phyloP scores from a whole-genome alignment of 2,329 filamentous ascomycete genomes.

The Neofusicoccum umdonicola region DNA sequence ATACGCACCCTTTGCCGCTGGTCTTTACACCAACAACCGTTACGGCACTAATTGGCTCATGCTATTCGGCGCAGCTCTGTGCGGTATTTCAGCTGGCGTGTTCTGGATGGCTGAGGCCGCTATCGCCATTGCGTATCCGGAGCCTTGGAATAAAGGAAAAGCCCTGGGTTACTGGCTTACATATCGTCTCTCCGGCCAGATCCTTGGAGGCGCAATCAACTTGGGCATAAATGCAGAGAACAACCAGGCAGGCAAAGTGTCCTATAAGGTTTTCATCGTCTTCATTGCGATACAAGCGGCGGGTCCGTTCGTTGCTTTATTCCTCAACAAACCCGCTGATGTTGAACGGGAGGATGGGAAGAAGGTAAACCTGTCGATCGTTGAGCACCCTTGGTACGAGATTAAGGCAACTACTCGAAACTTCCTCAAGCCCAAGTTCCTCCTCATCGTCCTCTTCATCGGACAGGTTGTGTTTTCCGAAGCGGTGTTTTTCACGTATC shows the following conservation, averaged over 20 bases:
- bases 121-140: slow-evolving; percentile 46
- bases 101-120: slow-evolving; percentile 44
- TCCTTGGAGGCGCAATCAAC: too few relatives aligned
- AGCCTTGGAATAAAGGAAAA: slow-evolving; percentile 37
- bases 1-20: slow-evolving; percentile 32
- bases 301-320: too few relatives aligned
- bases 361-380: too few relatives aligned
- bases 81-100: slow-evolving; percentile 35
- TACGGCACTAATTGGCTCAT: slow-evolving; percentile 33
- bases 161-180: slow-evolving; percentile 45
- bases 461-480: slow-evolving; percentile 70
- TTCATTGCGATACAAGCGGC: too few relatives aligned
- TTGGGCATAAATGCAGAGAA: too few relatives aligned
- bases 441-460: slow-evolving; percentile 66
- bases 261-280: too few relatives aligned
- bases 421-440: slow-evolving; percentile 61
- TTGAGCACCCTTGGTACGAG: slow-evolving; percentile 58
- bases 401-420: slow-evolving; percentile 57
- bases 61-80: slow-evolving; percentile 32
- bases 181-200: too few relatives aligned
- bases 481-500: slow-evolving; percentile 69
- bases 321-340: too few relatives aligned
- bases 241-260: too few relatives aligned
- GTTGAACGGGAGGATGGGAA: too few relatives aligned
- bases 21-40: slow-evolving; percentile 19